Evolutionary conservation across 2,329 filamentous ascomycete genomes (phyloP).

Genomic region (Colletotrichum sansevieriae): DNA sequence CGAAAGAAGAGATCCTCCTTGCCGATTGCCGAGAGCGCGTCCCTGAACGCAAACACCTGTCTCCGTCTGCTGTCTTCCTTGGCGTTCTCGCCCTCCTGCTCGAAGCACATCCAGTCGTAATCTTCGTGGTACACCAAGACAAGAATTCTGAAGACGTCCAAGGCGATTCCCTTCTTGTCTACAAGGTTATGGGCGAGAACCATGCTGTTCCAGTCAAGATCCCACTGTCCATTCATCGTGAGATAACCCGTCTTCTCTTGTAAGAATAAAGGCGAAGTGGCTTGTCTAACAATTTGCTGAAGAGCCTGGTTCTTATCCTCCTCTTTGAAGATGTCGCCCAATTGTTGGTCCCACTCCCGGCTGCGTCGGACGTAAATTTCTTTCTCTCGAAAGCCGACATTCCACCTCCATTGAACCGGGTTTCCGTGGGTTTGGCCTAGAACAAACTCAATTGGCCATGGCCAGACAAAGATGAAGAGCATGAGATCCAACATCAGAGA

Average conservation of each 20-base stretch:
- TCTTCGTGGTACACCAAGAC: slow-evolving; percentile 78
- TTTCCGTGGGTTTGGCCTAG: slow-evolving; percentile 68
- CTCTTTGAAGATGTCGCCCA: slow-evolving; percentile 67
- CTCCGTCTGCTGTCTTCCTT: slow-evolving; percentile 74
- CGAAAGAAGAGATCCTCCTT: slow-evolving; percentile 92
- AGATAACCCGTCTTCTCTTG: slow-evolving; percentile 88
- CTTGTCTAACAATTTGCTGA: slow-evolving; percentile 73
- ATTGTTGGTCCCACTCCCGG: slow-evolving; percentile 75
- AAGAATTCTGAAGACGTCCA: slow-evolving; percentile 78
- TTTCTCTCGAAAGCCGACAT: slow-evolving; percentile 79
- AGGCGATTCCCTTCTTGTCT: slow-evolving; percentile 68
- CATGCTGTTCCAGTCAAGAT: slow-evolving; percentile 89
- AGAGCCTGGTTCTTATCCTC: slow-evolving; percentile 68
- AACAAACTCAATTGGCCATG: slow-evolving; percentile 82
- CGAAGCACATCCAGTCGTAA: slow-evolving; percentile 79
- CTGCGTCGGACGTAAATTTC: slow-evolving; percentile 88
- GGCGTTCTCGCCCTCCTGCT: slow-evolving; percentile 60
- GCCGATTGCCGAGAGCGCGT: slow-evolving; percentile 78
- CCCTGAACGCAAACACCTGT: slow-evolving; percentile 85
- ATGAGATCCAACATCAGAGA: slow-evolving; percentile 82
- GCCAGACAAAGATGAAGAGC: slow-evolving; percentile 75
- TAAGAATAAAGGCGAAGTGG: slow-evolving; percentile 76
- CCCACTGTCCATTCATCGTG: slow-evolving; percentile 87
- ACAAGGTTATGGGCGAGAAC: slow-evolving; percentile 77
- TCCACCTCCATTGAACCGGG: slow-evolving; percentile 80